A percentile compares a stretch with the other conserved stretches of the same genome.
Evolutionary conservation across 192 early-diverging fungal genomes (phyloP).

Genomic region (Ambispora gerdemannii): DNA sequence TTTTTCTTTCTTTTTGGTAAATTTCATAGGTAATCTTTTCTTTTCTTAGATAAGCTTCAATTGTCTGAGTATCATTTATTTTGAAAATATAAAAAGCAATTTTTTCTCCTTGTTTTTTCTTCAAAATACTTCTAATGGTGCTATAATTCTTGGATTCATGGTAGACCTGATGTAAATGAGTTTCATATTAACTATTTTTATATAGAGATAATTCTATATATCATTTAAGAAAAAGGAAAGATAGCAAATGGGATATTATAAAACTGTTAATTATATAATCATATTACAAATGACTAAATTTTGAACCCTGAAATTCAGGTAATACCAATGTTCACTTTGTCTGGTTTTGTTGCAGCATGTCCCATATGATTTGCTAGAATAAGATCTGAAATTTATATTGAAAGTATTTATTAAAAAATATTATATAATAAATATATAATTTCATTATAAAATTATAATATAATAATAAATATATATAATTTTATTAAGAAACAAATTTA

Average conservation of each 20-base stretch:
- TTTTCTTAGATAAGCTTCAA: conserved; percentile 4
- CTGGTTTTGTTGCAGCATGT: conserved; percentile 10
- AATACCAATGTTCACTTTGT: conserved; percentile 13
- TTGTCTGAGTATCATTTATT: conserved; percentile 7
- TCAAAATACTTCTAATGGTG: conserved; percentile 14
- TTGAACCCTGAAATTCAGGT: neutral
- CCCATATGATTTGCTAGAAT: neutral
- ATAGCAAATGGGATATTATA: neutral
- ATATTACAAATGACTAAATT: neutral
- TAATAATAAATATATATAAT: neutral
- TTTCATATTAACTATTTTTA: conserved; percentile 17
- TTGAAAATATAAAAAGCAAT: conserved; percentile 9
- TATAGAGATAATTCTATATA: conserved; percentile 18
- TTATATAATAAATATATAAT: too few relatives aligned
- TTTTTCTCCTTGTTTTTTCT: conserved; percentile 13
- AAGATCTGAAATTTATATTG: too few relatives aligned
- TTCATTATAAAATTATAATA: too few relatives aligned
- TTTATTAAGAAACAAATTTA: too few relatives aligned
- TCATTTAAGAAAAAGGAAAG: neutral
- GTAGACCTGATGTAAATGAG: neutral
- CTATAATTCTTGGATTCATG: conserved; percentile 6
- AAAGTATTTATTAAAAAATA: too few relatives aligned
- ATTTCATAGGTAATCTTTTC: conserved; percentile 14
- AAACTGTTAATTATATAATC: neutral
- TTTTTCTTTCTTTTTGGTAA: conserved; percentile 9